A percentile compares a stretch with the other conserved stretches of the same genome.
phyloP scores from a whole-genome alignment of 441 rosid species.

The Geranium incanum region DNA sequence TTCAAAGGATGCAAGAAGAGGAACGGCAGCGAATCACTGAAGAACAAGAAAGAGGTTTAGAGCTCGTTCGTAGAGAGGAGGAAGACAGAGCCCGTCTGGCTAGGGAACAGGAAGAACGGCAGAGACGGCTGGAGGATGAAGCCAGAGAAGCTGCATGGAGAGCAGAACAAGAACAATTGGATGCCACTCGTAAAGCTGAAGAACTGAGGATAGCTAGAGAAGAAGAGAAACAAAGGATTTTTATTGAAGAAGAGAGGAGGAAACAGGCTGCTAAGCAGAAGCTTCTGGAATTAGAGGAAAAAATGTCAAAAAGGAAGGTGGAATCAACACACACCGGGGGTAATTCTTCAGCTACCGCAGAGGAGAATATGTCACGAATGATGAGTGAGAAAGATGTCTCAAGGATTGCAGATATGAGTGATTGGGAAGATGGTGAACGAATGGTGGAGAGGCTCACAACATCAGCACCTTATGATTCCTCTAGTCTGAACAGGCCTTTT shows the following conservation, averaged over 20 bases:
- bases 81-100: slow-evolving; percentile 67
- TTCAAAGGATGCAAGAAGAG: slow-evolving; percentile 91
- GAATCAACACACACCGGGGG: slow-evolving; percentile 42
- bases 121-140: slow-evolving; percentile 74
- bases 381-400: slow-evolving; percentile 39
- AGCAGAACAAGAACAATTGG: slow-evolving; percentile 76
- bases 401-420: slow-evolving; percentile 45
- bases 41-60: slow-evolving; percentile 79
- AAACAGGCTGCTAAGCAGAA: slow-evolving; percentile 90
- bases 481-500: slow-evolving; percentile 47
- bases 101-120: slow-evolving; percentile 69
- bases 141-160: slow-evolving; percentile 80
- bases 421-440: slow-evolving; percentile 86
- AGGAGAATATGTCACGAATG: slow-evolving; percentile 40
- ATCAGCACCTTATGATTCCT: slow-evolving; percentile 62
- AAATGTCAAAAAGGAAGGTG: slow-evolving; percentile 73
- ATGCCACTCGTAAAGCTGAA: slow-evolving; percentile 62
- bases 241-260: slow-evolving; percentile 92
- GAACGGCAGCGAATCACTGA: slow-evolving; percentile 62
- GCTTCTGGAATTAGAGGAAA: slow-evolving; percentile 89
- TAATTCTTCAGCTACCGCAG: slow-evolving; percentile 37
- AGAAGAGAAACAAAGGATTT: slow-evolving; percentile 69
- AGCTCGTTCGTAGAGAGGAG: slow-evolving; percentile 77
- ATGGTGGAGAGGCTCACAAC: slow-evolving; percentile 83
- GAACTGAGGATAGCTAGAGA: slow-evolving; percentile 81